Conservation (phyloP, 768 basidiomycete species). For the Arthromyces matolae region DNA sequence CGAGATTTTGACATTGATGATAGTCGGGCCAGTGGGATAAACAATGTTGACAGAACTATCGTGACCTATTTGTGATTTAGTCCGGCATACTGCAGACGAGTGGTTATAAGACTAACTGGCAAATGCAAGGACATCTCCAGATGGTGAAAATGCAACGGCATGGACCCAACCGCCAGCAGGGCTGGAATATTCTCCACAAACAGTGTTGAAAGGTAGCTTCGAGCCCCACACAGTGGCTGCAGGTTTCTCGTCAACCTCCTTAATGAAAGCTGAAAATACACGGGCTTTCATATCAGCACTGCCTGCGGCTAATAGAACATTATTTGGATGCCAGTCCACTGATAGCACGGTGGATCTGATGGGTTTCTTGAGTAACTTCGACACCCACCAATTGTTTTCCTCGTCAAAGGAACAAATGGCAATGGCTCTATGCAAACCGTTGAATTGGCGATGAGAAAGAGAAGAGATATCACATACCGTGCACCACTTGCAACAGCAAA, state of each 20-base stretch:
- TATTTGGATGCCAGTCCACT: slow-evolving; percentile 99
- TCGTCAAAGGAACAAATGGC: slow-evolving; percentile 96
- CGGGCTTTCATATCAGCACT: slow-evolving; percentile 97
- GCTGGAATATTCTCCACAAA: slow-evolving; percentile 90
- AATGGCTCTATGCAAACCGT: slow-evolving; percentile 51
- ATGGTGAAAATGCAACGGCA: slow-evolving; percentile 91
- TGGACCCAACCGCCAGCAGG: slow-evolving; percentile 98
- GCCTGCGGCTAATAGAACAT: slow-evolving; percentile 95
- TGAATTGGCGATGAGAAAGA: not conserved
- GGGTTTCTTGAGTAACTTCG: slow-evolving; percentile 95
- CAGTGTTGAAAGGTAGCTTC: slow-evolving; percentile 94
- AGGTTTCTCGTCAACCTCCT: slow-evolving; percentile 93
- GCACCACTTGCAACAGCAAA: slow-evolving; percentile 98
- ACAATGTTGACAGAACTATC: slow-evolving; percentile 93
- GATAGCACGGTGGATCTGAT: slow-evolving; percentile 91
- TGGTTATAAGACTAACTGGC: slow-evolving; percentile 59
- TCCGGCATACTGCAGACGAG: not conserved
- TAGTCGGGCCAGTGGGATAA: slow-evolving; percentile 80
- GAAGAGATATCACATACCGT: slow-evolving; percentile 45
- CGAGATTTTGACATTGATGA: slow-evolving; percentile 72
- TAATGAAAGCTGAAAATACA: slow-evolving; percentile 97
- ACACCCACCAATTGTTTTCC: slow-evolving; percentile 99
- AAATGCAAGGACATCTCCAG: slow-evolving; percentile 91
- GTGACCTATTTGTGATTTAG: slow-evolving; percentile 58
- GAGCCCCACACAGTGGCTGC: slow-evolving; percentile 94